These are phyloP conservation scores for Fraxinus sp. DNA, from an alignment of 305 asterid species.

Conservation along the genomic window DNA sequence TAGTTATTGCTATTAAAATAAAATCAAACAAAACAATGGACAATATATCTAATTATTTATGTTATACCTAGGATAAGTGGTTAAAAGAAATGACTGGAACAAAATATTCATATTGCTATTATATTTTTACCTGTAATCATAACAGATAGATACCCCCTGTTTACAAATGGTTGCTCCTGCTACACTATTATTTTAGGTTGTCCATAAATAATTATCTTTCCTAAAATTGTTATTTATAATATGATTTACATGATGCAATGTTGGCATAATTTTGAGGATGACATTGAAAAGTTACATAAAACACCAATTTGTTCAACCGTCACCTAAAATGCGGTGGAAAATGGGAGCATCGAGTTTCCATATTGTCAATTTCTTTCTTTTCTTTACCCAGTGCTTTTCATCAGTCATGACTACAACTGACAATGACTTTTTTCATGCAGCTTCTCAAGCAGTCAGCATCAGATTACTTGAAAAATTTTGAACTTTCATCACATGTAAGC, in stretches of 20 bases:
- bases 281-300: background rate
- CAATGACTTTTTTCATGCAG: conserved; percentile 50
- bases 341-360: background rate
- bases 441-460: conserved; percentile 71
- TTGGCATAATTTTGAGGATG: background rate
- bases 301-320: background rate
- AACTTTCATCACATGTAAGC: conserved; percentile 71
- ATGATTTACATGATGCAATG: background rate
- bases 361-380: conserved; percentile 3
- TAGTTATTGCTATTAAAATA: no score
- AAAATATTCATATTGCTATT: background rate
- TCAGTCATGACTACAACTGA: background rate
- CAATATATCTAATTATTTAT: no score
- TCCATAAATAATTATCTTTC: background rate
- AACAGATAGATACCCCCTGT: background rate
- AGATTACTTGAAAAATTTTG: conserved; percentile 56
- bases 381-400: background rate
- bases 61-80: no score
- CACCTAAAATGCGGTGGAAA: background rate
- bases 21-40: no score
- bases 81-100: no score
- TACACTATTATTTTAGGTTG: background rate
- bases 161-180: background rate
- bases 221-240: background rate
- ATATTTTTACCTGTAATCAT: background rate